Percentiles rank a stretch among this genome's conserved stretches.
phyloP scores from a whole-genome alignment of 148 eudicot species.

The Suaeda aralocaspica region DNA sequence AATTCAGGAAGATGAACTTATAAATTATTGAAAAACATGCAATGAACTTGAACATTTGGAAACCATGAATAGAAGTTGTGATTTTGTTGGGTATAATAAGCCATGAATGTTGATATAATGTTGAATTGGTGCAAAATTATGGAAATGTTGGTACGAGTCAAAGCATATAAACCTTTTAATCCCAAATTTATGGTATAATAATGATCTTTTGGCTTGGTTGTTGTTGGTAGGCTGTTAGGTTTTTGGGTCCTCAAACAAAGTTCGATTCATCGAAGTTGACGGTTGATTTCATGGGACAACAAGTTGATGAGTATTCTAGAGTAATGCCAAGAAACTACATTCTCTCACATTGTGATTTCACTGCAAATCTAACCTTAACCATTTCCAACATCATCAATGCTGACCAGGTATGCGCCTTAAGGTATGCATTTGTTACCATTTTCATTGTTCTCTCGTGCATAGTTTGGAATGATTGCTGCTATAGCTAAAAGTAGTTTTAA shows the following conservation, averaged over 20 bases:
- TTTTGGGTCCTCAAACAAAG: slow-evolving; percentile 82
- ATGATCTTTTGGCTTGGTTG: not conserved
- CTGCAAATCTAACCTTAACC: slow-evolving; percentile 77
- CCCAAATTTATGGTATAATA: not conserved
- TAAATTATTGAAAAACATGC: not conserved
- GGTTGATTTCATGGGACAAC: slow-evolving; percentile 63
- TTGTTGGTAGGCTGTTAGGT: slow-evolving; percentile 53
- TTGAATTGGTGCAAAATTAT: not conserved
- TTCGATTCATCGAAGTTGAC: slow-evolving; percentile 80
- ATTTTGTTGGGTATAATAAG: not conserved
- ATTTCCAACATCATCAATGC: slow-evolving; percentile 61
- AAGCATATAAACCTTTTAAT: no score
- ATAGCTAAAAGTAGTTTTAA: no score
- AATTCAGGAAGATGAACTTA: not conserved
- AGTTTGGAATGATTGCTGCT: not conserved
- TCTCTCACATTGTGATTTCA: slow-evolving; percentile 88
- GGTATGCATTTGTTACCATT: slow-evolving; percentile 27
- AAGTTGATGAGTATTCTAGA: slow-evolving; percentile 37
- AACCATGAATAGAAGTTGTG: not conserved
- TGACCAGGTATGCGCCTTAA: slow-evolving; percentile 67
- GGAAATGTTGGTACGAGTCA: no score
- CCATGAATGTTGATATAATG: not conserved
- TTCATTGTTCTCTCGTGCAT: not conserved
- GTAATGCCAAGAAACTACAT: slow-evolving; percentile 71
- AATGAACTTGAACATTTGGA: no score